phyloP scores from a whole-genome alignment of 441 rosid genomes.

The Pelargonium citronellum region DNA sequence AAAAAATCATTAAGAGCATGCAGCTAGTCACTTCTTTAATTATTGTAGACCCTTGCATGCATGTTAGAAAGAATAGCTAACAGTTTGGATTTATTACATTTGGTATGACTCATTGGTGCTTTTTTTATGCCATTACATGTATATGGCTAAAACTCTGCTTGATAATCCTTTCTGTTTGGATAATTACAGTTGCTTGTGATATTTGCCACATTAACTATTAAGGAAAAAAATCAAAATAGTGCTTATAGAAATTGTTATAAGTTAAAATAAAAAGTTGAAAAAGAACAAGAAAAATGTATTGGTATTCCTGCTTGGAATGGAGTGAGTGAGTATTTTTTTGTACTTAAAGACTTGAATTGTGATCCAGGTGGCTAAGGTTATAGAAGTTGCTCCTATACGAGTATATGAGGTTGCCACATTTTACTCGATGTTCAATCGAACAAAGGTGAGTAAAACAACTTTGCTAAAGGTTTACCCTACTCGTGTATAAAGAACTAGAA shows the following conservation, averaged over 20 bases:
- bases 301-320: not conserved
- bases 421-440: conserved; percentile 94
- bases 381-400: conserved; percentile 90
- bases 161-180: not conserved
- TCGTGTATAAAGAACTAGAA: conserved; percentile 17
- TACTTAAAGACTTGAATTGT: conserved; percentile 14
- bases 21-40: too few relatives aligned
- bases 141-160: not conserved
- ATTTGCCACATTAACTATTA: not conserved
- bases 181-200: not conserved
- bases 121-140: not conserved
- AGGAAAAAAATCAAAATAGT: too few relatives aligned
- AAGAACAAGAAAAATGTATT: not conserved
- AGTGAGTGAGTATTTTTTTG: not conserved
- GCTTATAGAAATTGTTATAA: not conserved
- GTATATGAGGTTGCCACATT: conserved; percentile 94
- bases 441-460: conserved; percentile 49
- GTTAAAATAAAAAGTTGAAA: not conserved
- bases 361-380: conserved; percentile 75
- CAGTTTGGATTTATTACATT: not conserved
- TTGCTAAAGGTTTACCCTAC: conserved; percentile 23
- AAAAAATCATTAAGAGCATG: too few relatives aligned
- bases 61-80: too few relatives aligned
- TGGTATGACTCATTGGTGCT: not conserved
- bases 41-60: too few relatives aligned